Evolutionary conservation across 345 rosid species (phyloP).

Genomic region (Pistacia vera): DNA sequence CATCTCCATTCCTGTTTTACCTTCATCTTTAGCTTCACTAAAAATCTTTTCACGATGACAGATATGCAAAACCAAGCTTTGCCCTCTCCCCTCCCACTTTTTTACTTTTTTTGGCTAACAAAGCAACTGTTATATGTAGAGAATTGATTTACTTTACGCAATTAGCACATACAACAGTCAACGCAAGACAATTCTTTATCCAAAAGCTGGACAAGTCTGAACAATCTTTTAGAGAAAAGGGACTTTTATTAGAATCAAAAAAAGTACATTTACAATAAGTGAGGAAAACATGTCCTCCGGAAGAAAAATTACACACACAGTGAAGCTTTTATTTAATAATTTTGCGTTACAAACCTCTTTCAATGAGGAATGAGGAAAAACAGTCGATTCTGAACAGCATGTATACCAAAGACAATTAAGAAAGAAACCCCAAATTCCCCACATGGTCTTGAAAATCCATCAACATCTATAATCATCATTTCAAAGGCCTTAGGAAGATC

Average conservation of each 20-base stretch:
- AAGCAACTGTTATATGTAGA: too few species aligned
- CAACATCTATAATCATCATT: slow-evolving; percentile 4
- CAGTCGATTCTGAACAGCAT: too few species aligned
- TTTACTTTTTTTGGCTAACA: too few species aligned
- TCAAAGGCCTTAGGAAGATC: slow-evolving; percentile 5
- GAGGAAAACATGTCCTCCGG: slow-evolving; percentile 11
- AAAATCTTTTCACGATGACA: too few species aligned
- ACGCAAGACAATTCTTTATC: background rate
- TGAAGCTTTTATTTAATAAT: background rate
- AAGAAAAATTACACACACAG: background rate
- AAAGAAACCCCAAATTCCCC: slow-evolving; percentile 9
- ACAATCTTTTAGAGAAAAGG: background rate
- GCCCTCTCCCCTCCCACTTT: too few species aligned
- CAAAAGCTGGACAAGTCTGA: too few species aligned
- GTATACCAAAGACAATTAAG: background rate
- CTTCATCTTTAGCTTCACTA: too few species aligned
- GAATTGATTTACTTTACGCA: background rate
- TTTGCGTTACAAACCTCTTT: background rate
- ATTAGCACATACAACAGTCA: background rate
- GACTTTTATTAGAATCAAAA: slow-evolving; percentile 10
- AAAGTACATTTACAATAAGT: slow-evolving; percentile 10
- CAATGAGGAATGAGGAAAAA: background rate
- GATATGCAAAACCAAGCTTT: too few species aligned
- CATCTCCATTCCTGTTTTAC: too few species aligned
- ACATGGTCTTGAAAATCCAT: background rate